Conservation (phyloP, 768 basidiomycete species). For the Pulveroboletus sp. region DNA sequence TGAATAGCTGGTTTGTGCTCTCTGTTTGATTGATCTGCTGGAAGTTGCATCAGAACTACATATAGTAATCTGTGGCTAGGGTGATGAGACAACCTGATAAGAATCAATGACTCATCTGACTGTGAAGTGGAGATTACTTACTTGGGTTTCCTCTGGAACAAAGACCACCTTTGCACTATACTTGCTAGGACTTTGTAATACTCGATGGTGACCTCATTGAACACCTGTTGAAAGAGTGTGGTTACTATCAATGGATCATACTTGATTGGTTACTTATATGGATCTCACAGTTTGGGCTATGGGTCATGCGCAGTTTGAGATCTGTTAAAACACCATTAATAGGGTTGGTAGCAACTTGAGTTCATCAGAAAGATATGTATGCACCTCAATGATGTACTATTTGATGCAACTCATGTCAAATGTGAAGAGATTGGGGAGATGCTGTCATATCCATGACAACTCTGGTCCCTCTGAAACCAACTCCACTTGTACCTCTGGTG, state of each 20-base stretch:
- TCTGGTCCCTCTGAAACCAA: too few relatives aligned
- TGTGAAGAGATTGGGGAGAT: too few relatives aligned
- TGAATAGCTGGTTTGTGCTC: too few relatives aligned
- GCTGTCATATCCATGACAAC: too few relatives aligned
- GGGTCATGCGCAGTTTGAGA: too few relatives aligned
- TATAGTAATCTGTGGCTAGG: neutral
- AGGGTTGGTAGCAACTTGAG: too few relatives aligned
- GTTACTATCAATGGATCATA: neutral
- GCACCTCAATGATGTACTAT: too few relatives aligned
- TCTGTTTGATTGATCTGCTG: neutral
- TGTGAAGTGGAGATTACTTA: neutral
- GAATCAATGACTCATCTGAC: neutral
- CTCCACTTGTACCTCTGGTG: too few relatives aligned
- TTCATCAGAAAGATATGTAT: too few relatives aligned
- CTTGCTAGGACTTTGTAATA: neutral
- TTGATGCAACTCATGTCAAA: too few relatives aligned
- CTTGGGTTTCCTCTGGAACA: neutral
- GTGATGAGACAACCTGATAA: neutral
- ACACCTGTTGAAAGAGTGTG: neutral
- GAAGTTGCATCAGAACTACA: neutral
- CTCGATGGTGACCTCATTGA: neutral
- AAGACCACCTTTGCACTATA: neutral
- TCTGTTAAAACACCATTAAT: too few relatives aligned
- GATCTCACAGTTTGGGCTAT: neutral
- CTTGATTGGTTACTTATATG: neutral